Evolutionary conservation across 73 alveolate species (phyloP), one percentile per base, ranked within the genome.

Genomic region (Paramecium biaurelia): DNA sequence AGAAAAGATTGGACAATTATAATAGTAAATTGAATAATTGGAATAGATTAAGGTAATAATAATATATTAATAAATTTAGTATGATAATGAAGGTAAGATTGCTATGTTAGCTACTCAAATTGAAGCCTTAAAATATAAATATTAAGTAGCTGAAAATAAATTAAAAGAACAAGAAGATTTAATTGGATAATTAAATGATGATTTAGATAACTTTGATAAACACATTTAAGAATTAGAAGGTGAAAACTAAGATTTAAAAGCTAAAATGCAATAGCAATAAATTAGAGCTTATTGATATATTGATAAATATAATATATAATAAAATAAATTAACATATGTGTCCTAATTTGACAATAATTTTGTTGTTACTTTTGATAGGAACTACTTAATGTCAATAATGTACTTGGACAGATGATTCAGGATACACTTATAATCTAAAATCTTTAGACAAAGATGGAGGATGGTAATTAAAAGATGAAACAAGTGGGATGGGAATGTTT

Each of bases 401-500:
- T 14, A 79, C 15, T 10, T 79, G 90, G 90, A 43, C 45, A 24
- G 90, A 79, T 79, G 90, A 79, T 2, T 42, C 76, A 18, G 90
- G 90, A 41, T 79, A 79, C 28, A 45, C 70, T 7, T 79, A 79
- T 34, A 47, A 79, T 42, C 56, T 79, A 3, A 45, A 32, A 7
- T 21, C 32, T n/a, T 47, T 79, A 43, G 90, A 79, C 20, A 79
- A 79, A 45, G 49, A 11, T 24, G 90, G 72, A 20, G 90, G 90
- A 24, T 79, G 90, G 90, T 8, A 79, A 47, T 23, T 79, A 7
- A 79, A 79, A 72, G 90, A 79, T 45, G 90, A 79, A 24, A 43
- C 70, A 79, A 43, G 76, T 79, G 90, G 90, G 4, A 79, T 79
- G 90, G 90, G 90, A 21, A 79, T 79, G 90, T 79, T 79, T 47